These are phyloP conservation scores for Venturiaceae sp. DNA, from an alignment of 2,329 filamentous ascomycete genomes.

Conservation along the genomic window DNA sequence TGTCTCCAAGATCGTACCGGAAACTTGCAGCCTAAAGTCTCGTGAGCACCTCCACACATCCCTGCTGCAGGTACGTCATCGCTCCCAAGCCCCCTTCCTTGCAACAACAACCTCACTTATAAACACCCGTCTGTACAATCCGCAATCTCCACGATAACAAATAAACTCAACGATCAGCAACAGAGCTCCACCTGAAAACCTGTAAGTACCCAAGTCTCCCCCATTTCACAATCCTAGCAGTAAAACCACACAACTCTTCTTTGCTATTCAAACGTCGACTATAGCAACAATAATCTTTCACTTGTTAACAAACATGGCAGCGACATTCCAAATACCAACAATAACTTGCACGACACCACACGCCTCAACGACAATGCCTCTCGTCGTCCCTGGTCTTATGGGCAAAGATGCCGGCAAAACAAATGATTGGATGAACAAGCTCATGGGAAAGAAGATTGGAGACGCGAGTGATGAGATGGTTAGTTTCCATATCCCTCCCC, in stretches of 20 bases:
- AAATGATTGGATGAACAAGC: conserved; percentile 36
- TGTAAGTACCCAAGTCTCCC: background rate
- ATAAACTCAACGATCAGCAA: background rate
- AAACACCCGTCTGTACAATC: background rate
- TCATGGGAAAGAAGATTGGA: conserved; percentile 42
- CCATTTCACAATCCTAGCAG: background rate
- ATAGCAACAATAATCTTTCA: background rate
- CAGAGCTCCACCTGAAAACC: background rate
- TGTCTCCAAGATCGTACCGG: background rate
- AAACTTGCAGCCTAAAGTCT: background rate
- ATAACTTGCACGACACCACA: background rate
- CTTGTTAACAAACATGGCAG: too few species aligned
- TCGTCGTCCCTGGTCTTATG: conserved; percentile 38
- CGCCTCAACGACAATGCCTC: conserved; percentile 29
- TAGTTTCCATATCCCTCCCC: conserved; percentile 10
- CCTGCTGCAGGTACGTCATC: background rate
- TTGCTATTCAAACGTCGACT: too few species aligned
- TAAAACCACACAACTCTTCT: too few species aligned
- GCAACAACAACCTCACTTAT: background rate
- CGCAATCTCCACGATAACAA: background rate
- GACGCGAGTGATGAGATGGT: conserved; percentile 35
- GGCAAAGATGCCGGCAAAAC: conserved; percentile 25
- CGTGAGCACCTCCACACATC: too few species aligned
- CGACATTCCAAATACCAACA: background rate
- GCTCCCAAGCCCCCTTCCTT: background rate